Conservation (phyloP, 2,329 filamentous ascomycete genomes). For the Neopestalotiopsis sp. region DNA sequence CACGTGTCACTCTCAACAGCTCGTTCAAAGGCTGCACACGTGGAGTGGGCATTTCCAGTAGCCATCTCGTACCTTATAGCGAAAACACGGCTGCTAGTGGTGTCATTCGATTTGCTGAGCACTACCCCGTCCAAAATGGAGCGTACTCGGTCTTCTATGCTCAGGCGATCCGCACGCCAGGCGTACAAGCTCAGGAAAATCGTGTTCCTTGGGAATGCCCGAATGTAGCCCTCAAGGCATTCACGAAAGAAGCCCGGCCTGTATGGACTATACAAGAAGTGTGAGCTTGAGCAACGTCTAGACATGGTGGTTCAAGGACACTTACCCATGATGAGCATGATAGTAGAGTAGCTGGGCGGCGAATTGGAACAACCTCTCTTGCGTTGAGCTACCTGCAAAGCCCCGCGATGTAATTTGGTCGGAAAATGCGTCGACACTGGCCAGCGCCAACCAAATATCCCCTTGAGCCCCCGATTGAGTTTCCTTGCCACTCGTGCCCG, state of each 20-base stretch:
- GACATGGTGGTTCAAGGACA: constrained; percentile 1
- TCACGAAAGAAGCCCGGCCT: constrained; percentile 70
- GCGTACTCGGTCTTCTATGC: constrained; percentile 79
- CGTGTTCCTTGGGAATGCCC: constrained; percentile 75
- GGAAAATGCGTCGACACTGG: constrained; percentile 47
- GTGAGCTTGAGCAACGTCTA: constrained; percentile 11
- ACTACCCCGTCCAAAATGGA: constrained; percentile 63
- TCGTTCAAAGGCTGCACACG: constrained; percentile 57
- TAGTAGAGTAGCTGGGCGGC: constrained; percentile 69
- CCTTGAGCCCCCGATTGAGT: constrained; percentile 56
- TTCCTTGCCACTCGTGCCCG: constrained; percentile 46
- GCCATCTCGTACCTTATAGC: constrained; percentile 57
- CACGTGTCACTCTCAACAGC: constrained; percentile 49
- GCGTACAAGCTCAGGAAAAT: constrained; percentile 75
- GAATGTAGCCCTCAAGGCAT: constrained; percentile 65
- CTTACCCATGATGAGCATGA: constrained; percentile 66
- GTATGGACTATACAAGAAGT: constrained; percentile 58
- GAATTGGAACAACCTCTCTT: constrained; percentile 73
- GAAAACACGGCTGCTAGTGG: constrained; percentile 52
- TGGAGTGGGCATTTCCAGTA: constrained; percentile 54
- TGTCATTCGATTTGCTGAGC: constrained; percentile 45
- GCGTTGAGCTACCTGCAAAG: constrained; percentile 39
- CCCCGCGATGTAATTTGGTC: constrained; percentile 46
- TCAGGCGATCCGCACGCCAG: constrained; percentile 75
- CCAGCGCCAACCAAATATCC: constrained; percentile 58